Evolutionary conservation across 192 early-diverging fungal species (phyloP).

Genomic region (Rhizophagus clarus): DNA sequence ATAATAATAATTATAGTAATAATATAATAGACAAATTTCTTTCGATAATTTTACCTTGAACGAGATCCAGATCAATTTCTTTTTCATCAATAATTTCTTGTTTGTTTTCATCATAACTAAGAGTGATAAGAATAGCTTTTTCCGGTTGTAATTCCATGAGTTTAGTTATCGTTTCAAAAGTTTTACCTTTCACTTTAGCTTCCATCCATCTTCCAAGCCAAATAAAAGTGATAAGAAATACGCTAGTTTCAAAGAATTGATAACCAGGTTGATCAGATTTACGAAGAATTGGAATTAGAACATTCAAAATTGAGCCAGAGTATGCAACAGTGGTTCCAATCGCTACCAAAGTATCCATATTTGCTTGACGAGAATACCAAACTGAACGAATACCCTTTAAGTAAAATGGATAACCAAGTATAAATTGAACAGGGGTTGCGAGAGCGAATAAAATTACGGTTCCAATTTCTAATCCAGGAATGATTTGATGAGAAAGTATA

Average conservation of each 20-base stretch:
- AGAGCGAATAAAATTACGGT: constrained; percentile 60
- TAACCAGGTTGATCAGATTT: constrained; percentile 27
- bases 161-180: constrained; percentile 75
- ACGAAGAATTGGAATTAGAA: constrained; percentile 16
- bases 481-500: constrained; percentile 52
- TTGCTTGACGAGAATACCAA: constrained; percentile 60
- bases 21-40: not conserved
- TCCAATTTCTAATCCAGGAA: constrained; percentile 55
- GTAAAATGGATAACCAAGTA: constrained; percentile 72
- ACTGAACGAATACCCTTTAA: constrained; percentile 63
- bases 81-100: constrained; percentile 44
- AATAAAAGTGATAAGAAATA: constrained; percentile 81
- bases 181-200: constrained; percentile 75
- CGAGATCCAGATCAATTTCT: constrained; percentile 48
- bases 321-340: constrained; percentile 78
- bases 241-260: constrained; percentile 78
- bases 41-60: constrained; percentile 54
- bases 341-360: constrained; percentile 82
- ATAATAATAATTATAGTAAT: not conserved
- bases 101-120: constrained; percentile 19
- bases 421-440: constrained; percentile 74
- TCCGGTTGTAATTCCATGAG: constrained; percentile 78
- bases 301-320: constrained; percentile 43
- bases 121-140: constrained; percentile 59
- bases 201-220: constrained; percentile 83